Percentiles rank a stretch among this genome's conserved stretches.
phyloP scores from a whole-genome alignment of 805 yeast species.

The Saccharomyces jurei region DNA sequence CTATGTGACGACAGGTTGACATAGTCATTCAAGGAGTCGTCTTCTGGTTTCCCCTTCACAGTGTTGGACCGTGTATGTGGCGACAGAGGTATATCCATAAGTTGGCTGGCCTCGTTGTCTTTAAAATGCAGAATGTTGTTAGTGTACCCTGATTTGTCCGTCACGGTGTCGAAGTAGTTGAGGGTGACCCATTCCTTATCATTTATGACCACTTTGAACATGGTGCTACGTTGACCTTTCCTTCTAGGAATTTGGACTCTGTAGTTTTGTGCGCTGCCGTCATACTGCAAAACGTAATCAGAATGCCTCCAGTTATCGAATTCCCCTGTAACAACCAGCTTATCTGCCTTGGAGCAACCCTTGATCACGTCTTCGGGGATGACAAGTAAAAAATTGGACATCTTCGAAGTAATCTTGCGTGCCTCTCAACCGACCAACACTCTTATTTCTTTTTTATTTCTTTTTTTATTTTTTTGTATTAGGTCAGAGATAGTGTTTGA shows the following conservation, averaged over 20 bases:
- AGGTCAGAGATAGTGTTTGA: background rate
- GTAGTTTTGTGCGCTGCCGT: constrained; percentile 10
- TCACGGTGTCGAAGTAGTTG: constrained; percentile 17
- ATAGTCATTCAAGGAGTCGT: constrained; percentile 10
- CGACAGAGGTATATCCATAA: background rate
- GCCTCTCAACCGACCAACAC: background rate
- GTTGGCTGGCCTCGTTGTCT: constrained; percentile 7
- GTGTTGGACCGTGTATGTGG: background rate
- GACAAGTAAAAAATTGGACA: background rate
- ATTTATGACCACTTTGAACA: constrained; percentile 21
- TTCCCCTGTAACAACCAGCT: constrained; percentile 20
- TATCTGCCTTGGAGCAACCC: background rate
- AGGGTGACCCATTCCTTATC: constrained; percentile 22
- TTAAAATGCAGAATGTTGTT: constrained; percentile 18
- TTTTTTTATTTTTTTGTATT: background rate
- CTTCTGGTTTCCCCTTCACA: background rate
- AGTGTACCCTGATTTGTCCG: constrained; percentile 17
- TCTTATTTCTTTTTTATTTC: background rate
- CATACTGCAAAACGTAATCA: constrained; percentile 10
- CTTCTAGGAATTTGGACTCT: constrained; percentile 13
- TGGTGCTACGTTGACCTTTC: constrained; percentile 7
- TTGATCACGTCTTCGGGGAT: background rate
- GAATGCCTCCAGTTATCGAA: constrained; percentile 24
- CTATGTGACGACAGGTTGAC: constrained; percentile 25
- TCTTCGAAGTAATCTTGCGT: background rate